These are phyloP conservation scores for Bigelowiella natans DNA, from an alignment of 78 protist genomes.

Conservation along the genomic window DNA sequence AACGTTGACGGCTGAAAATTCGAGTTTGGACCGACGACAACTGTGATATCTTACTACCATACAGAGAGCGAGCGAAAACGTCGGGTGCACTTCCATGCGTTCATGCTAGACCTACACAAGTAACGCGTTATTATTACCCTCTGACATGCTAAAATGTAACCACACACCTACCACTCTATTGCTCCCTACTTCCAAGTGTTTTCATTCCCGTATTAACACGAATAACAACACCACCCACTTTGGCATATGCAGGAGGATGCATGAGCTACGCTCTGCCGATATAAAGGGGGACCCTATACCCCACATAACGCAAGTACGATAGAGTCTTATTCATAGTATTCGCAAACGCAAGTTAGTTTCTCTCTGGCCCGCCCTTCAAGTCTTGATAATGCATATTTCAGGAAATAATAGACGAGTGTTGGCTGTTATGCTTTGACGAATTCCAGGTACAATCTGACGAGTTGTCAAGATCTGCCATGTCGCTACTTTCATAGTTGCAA, in stretches of 20 bases:
- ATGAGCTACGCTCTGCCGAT: neutral
- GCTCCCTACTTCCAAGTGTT: neutral
- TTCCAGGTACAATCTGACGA: neutral
- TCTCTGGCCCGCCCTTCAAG: no score
- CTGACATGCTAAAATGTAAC: no score
- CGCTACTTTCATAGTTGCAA: no score
- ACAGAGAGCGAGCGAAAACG: neutral
- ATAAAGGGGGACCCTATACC: neutral
- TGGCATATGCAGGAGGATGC: neutral
- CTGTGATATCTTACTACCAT: neutral
- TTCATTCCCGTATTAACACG: no score
- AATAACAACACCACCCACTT: no score
- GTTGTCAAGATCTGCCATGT: no score
- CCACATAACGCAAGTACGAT: neutral
- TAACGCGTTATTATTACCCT: no score
- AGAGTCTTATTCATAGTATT: no score
- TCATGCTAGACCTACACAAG: neutral
- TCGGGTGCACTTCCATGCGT: neutral
- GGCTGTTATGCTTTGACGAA: neutral
- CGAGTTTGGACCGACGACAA: no score
- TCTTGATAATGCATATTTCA: neutral
- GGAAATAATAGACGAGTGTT: neutral
- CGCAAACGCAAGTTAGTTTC: no score
- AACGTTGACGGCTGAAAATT: no score
- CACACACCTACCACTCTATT: neutral